Percentiles rank a stretch among this genome's conserved stretches.
These are phyloP conservation scores for Juglanconis oblonga DNA, from an alignment of 2,329 filamentous ascomycete species.

Conservation along the genomic window DNA sequence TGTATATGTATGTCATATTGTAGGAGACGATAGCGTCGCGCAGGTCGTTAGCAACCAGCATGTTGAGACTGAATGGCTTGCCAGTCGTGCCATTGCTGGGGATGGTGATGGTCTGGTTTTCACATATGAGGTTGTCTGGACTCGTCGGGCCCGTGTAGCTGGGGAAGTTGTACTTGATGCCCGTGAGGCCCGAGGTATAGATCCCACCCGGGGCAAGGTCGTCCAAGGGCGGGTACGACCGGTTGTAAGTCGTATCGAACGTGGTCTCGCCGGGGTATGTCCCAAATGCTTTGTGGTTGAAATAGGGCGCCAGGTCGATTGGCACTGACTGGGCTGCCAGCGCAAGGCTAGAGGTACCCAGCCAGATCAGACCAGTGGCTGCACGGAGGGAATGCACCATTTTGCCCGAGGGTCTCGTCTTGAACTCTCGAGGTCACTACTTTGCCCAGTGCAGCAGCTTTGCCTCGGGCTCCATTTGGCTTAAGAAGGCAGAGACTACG, in stretches of 20 bases:
- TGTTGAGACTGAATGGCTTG: conserved; percentile 31
- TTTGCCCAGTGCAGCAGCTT: too few relatives aligned
- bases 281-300: conserved; percentile 48
- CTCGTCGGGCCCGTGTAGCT: conserved; percentile 34
- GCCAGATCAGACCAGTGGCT: neutral
- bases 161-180: conserved; percentile 39
- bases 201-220: conserved; percentile 21
- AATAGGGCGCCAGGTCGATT: conserved; percentile 32
- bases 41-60: conserved; percentile 41
- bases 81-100: neutral
- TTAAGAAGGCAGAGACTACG: neutral
- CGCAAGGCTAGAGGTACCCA: neutral
- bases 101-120: conserved; percentile 36
- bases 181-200: conserved; percentile 38
- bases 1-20: conserved; percentile 40
- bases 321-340: conserved; percentile 23
- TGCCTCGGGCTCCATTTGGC: too few relatives aligned
- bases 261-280: conserved; percentile 40
- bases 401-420: neutral
- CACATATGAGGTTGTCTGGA: conserved; percentile 42
- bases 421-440: neutral
- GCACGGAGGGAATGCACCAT: neutral
- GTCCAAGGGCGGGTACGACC: conserved; percentile 38
- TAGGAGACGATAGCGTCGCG: conserved; percentile 35
- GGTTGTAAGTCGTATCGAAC: conserved; percentile 37